phyloP scores from a whole-genome alignment of 2,329 filamentous ascomycete species.

The Colletotrichum sp. region DNA sequence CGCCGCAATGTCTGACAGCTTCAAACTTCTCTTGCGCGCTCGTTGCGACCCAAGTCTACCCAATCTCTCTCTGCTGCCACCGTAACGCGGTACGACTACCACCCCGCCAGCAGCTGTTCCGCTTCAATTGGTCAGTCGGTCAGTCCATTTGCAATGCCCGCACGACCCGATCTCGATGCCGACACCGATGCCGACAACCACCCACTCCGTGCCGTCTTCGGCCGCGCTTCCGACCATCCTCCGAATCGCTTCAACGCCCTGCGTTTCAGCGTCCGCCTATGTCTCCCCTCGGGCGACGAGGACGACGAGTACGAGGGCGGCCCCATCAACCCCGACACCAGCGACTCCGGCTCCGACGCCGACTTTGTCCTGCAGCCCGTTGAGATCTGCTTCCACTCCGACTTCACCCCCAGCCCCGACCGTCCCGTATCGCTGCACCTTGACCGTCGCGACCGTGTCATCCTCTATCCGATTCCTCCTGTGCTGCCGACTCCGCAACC shows the following conservation, averaged over 20 bases:
- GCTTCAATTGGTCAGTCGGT: neutral
- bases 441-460: neutral
- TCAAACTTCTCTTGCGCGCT: neutral
- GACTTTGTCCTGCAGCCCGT: neutral
- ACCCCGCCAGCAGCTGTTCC: neutral
- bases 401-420: neutral
- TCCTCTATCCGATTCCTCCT: neutral
- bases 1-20: neutral
- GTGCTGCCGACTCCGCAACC: neutral
- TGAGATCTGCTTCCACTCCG: conserved; percentile 5
- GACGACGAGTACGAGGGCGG: neutral
- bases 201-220: neutral
- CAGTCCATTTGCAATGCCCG: neutral
- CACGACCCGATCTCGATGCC: neutral
- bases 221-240: neutral
- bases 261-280: neutral
- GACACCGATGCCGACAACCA: neutral
- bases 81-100: neutral
- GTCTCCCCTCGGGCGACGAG: neutral
- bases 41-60: neutral
- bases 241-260: neutral
- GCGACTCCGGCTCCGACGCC: neutral
- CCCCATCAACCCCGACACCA: neutral
- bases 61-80: neutral
- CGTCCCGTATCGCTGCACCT: neutral